These are phyloP conservation scores for Starmerella roubikii DNA, from an alignment of 805 yeast genomes.

Conservation along the genomic window DNA sequence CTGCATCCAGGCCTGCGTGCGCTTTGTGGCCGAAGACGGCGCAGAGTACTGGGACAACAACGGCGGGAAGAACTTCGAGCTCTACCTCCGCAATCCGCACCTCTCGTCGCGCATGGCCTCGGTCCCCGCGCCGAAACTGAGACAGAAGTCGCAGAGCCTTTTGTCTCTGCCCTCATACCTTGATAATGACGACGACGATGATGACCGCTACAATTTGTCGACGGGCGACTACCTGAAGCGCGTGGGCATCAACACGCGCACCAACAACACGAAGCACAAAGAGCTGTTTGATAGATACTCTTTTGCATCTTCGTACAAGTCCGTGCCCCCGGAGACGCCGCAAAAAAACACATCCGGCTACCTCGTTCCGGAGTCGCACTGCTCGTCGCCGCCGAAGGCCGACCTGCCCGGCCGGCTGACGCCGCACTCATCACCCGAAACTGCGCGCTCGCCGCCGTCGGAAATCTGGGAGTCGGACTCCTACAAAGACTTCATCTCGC, in stretches of 20 bases:
- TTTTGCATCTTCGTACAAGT: constrained; percentile 22
- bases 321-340: constrained; percentile 6
- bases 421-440: background rate
- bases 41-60: constrained; percentile 72
- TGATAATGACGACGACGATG: background rate
- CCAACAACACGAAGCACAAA: background rate
- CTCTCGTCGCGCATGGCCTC: too few species aligned
- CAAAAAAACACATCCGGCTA: background rate
- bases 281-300: constrained; percentile 23
- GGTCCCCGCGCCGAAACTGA: background rate
- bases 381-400: background rate
- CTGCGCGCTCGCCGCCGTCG: background rate
- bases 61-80: constrained; percentile 40
- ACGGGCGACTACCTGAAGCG: background rate
- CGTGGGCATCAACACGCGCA: constrained; percentile 2
- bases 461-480: constrained; percentile 24
- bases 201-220: background rate
- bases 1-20: constrained; percentile 41
- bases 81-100: constrained; percentile 31
- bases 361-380: background rate
- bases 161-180: too few species aligned
- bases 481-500: constrained; percentile 29
- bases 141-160: too few species aligned
- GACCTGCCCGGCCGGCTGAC: background rate
- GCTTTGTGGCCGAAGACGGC: constrained; percentile 34